Evolutionary conservation across 129 eudicot genomes (phyloP).

Genomic region (Saposhnikovia divaricata): DNA sequence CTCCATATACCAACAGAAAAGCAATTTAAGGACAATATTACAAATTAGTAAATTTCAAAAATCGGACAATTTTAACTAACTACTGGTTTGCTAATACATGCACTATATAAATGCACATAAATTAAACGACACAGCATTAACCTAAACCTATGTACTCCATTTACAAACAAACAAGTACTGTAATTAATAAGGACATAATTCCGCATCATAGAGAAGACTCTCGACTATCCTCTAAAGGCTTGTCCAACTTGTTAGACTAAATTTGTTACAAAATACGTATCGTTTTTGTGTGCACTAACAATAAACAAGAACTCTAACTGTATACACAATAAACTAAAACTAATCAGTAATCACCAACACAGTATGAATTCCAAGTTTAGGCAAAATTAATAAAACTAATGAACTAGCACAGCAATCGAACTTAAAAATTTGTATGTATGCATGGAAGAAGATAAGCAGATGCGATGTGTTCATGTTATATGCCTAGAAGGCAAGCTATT

Average conservation of each 20-base stretch:
- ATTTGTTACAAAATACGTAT: background rate
- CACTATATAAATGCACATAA: background rate
- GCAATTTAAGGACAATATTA: background rate
- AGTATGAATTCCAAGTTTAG: background rate
- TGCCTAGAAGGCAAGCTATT: background rate
- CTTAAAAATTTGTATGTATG: background rate
- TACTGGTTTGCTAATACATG: background rate
- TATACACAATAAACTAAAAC: background rate
- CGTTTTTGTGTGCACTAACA: background rate
- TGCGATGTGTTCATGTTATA: background rate
- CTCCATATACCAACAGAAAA: background rate
- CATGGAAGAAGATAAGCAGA: background rate
- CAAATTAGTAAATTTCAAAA: background rate
- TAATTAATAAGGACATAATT: background rate
- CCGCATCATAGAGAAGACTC: background rate
- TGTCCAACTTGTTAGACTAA: background rate
- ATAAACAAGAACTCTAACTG: background rate
- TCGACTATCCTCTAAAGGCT: background rate
- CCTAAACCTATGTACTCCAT: background rate
- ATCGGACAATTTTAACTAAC: background rate
- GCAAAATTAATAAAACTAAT: background rate
- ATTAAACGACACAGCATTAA: background rate
- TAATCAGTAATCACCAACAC: background rate
- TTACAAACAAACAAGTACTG: background rate
- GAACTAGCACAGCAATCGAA: conserved; percentile 19